Base-by-base conservation (phyloP, 768 basidiomycete species). In the Pleurotus giganteus region DNA sequence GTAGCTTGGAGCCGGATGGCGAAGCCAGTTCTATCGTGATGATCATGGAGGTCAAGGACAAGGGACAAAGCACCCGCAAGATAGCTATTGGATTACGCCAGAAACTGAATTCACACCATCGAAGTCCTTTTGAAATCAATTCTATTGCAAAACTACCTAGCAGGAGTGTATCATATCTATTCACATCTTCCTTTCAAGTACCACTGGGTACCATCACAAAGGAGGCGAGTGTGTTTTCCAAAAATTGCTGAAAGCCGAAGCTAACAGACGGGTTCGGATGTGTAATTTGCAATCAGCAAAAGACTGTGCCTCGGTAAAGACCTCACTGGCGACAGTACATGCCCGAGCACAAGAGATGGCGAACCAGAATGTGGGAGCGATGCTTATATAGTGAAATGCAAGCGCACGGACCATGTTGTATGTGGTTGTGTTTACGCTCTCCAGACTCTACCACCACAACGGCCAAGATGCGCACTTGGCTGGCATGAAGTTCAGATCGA, bases 271-370 rank as follows among this genome's bases (percentile, higher is more conserved):
- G 71, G 88, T 91, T 89, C 88, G 89, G 89, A 91, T 91, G 88
- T 89, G 80, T 90, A 91, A 89, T 91, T 91, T 91, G 89, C 89
- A 91, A 91, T 86, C 86, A 91, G 88, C 89, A 90, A 91, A 77
- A 89, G 81, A 89, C 88, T 89, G 85, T 87, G 86, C 84, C 88
- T 92, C 90, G 86, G 89, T 91, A 88, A 77, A 84, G 79, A 92
- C 90, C 88, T 92, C 90, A 91, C 89, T 88, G 85, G 84, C 86
- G 87, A 89, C 86, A 88, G 87, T 89, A 85, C 88, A 84, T 88
- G 86, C 88, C 88, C 89, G 87, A 90, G 88, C 88, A 91, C 89
- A 92, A 92, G 87, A 88, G 86, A 86, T 86, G 63, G 63, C 63
- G 75, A 77, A 68, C 57, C 15, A 26, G 4, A 13, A 47, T 41